These are phyloP conservation scores for Sporothrix euskadiensis DNA, from an alignment of 2,329 filamentous ascomycete genomes.

Conservation along the genomic window DNA sequence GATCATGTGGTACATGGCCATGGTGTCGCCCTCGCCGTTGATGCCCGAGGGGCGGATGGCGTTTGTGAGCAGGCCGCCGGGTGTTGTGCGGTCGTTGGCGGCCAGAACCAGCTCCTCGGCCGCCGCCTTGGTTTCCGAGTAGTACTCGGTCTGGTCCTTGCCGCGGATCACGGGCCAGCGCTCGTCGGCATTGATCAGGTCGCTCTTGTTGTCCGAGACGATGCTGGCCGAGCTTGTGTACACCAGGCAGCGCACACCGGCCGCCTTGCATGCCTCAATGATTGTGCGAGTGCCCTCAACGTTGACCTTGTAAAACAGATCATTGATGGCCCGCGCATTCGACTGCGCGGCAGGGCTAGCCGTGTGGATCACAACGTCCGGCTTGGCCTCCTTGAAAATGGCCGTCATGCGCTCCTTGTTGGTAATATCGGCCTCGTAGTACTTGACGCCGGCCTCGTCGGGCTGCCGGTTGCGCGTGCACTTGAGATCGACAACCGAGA, in stretches of 20 bases:
- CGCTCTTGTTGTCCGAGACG: slow-evolving; percentile 74
- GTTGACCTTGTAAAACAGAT: slow-evolving; percentile 78
- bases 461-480: slow-evolving; percentile 68
- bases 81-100: slow-evolving; percentile 55
- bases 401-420: slow-evolving; percentile 60
- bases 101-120: slow-evolving; percentile 80
- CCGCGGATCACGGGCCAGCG: slow-evolving; percentile 74
- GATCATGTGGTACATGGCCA: slow-evolving; percentile 72
- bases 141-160: slow-evolving; percentile 72
- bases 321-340: slow-evolving; percentile 54
- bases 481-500: slow-evolving; percentile 72
- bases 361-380: slow-evolving; percentile 87
- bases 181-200: slow-evolving; percentile 85
- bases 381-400: slow-evolving; percentile 66
- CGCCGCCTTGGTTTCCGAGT: slow-evolving; percentile 86
- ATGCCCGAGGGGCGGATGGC: slow-evolving; percentile 85
- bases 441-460: slow-evolving; percentile 58
- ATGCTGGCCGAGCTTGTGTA: slow-evolving; percentile 91
- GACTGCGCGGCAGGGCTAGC: slow-evolving; percentile 68
- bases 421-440: slow-evolving; percentile 78
- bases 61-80: slow-evolving; percentile 68
- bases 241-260: slow-evolving; percentile 77
- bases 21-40: slow-evolving; percentile 84
- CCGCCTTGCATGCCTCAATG: slow-evolving; percentile 68
- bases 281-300: slow-evolving; percentile 81